These are phyloP conservation scores for Fusarium mangiferae DNA, from an alignment of 2,329 filamentous ascomycete species.

Conservation along the genomic window DNA sequence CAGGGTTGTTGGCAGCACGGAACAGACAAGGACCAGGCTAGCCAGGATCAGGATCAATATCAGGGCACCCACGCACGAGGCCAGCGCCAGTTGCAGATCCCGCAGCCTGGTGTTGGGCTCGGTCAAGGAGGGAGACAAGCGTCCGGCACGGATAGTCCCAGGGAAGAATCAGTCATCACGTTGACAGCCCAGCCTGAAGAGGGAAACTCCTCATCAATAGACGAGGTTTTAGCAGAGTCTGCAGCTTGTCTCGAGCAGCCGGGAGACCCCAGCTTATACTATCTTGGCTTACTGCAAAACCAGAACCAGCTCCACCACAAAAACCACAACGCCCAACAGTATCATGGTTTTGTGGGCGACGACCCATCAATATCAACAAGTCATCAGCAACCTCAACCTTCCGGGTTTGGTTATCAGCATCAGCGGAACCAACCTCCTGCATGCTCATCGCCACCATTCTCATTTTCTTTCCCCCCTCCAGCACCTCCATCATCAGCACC, in stretches of 20 bases:
- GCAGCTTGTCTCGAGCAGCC: slow-evolving; percentile 26
- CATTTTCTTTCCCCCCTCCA: slow-evolving; percentile 16
- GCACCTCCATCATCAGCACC: slow-evolving; percentile 30
- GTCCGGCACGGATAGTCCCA: slow-evolving; percentile 15
- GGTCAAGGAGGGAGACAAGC: slow-evolving; percentile 42
- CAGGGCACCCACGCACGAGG: slow-evolving; percentile 41
- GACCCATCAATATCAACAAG: slow-evolving; percentile 25
- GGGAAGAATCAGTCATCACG: slow-evolving; percentile 19
- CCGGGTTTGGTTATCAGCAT: slow-evolving; percentile 22
- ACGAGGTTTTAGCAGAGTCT: slow-evolving; percentile 27
- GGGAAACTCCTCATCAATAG: slow-evolving; percentile 17
- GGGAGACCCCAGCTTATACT: slow-evolving; percentile 29
- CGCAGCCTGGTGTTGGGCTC: slow-evolving; percentile 41
- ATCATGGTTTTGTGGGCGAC: slow-evolving; percentile 22
- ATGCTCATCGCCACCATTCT: slow-evolving; percentile 30
- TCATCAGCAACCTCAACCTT: slow-evolving; percentile 21
- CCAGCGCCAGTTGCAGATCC: slow-evolving; percentile 41
- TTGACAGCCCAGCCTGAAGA: slow-evolving; percentile 9
- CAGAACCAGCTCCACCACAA: slow-evolving; percentile 32
- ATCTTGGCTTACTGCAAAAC: slow-evolving; percentile 33
- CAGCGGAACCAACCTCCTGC: slow-evolving; percentile 21
- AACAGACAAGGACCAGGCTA: slow-evolving; percentile 28
- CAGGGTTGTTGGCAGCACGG: slow-evolving; percentile 36
- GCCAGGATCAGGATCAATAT: slow-evolving; percentile 34
- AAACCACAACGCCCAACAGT: slow-evolving; percentile 12